A percentile compares a stretch with the other conserved stretches of the same genome.
These are phyloP conservation scores for Trichoderma sp. DNA, from an alignment of 2,329 filamentous ascomycete species.

Conservation along the genomic window DNA sequence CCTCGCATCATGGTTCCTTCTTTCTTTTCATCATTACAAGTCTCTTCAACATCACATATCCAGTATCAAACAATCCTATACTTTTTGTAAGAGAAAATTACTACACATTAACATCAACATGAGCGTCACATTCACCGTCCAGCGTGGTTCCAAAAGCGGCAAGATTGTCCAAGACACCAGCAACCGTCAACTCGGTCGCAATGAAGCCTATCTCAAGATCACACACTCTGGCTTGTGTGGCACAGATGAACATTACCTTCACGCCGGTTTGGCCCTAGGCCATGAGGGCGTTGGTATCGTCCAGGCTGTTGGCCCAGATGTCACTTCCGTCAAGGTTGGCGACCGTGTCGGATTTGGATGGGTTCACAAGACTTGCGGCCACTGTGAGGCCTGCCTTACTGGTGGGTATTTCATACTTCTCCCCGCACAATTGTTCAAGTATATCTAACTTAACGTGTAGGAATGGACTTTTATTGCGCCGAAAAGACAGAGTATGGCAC, in stretches of 20 bases:
- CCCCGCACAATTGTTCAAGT: rapidly evolving
- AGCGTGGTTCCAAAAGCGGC: constrained; percentile 4
- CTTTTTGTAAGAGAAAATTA: neutral
- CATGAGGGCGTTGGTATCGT: constrained; percentile 44
- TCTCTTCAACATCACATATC: neutral
- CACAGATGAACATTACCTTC: constrained; percentile 23
- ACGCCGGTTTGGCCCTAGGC: constrained; percentile 29
- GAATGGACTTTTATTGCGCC: constrained; percentile 36
- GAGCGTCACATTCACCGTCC: constrained; percentile 1
- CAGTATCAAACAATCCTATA: no score
- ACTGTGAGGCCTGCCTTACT: neutral
- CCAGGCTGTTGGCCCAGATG: constrained; percentile 33
- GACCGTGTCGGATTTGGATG: constrained; percentile 14
- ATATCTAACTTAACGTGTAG: neutral
- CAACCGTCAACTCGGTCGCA: neutral
- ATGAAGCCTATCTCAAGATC: constrained; percentile 20
- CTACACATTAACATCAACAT: neutral
- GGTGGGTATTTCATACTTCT: neutral
- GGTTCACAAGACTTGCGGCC: constrained; percentile 9
- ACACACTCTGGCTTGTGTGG: constrained; percentile 26
- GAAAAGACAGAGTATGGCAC: constrained; percentile 36
- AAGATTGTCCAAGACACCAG: neutral
- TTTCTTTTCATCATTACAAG: neutral
- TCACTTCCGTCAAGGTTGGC: constrained; percentile 34
- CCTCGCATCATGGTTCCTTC: neutral